Evolutionary conservation across 2,329 filamentous ascomycete species (phyloP).

Genomic region (Blumeria hordei): DNA sequence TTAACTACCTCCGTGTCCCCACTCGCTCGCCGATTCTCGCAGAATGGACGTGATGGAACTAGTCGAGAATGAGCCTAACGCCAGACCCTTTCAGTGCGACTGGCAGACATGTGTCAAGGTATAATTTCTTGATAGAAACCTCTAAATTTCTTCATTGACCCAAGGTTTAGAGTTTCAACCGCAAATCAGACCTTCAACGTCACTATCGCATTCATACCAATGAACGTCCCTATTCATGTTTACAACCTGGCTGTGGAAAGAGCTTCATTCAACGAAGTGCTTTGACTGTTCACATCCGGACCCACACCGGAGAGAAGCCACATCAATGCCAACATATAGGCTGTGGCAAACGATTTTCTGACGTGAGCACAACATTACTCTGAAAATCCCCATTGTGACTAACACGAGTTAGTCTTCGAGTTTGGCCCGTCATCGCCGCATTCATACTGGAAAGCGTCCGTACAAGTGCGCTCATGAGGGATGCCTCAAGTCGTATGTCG

Average conservation of each 20-base stretch:
- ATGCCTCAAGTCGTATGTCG: constrained; percentile 15
- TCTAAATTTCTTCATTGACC: neutral
- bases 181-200: constrained; percentile 45
- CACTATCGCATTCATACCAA: constrained; percentile 52
- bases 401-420: constrained; percentile 14
- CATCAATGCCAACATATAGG: constrained; percentile 40
- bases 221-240: constrained; percentile 40
- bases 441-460: constrained; percentile 46
- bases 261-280: constrained; percentile 49
- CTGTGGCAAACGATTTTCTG: constrained; percentile 45
- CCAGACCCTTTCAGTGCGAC: constrained; percentile 38
- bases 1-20: too few relatives aligned
- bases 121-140: constrained; percentile 8
- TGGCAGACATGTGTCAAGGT: constrained; percentile 40
- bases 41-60: constrained; percentile 39
- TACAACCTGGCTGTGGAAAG: constrained; percentile 35
- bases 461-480: constrained; percentile 32
- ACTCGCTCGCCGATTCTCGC: neutral
- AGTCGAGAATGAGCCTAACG: constrained; percentile 36
- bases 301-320: constrained; percentile 48
- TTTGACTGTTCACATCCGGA: constrained; percentile 44
- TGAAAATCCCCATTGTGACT: constrained; percentile 1
- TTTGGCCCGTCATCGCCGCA: constrained; percentile 31
- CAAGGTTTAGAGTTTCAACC: constrained; percentile 36
- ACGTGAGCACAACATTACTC: constrained; percentile 18